Conservation (phyloP, 1,139 yeast species). For the Blastobotrys capitulatus region DNA sequence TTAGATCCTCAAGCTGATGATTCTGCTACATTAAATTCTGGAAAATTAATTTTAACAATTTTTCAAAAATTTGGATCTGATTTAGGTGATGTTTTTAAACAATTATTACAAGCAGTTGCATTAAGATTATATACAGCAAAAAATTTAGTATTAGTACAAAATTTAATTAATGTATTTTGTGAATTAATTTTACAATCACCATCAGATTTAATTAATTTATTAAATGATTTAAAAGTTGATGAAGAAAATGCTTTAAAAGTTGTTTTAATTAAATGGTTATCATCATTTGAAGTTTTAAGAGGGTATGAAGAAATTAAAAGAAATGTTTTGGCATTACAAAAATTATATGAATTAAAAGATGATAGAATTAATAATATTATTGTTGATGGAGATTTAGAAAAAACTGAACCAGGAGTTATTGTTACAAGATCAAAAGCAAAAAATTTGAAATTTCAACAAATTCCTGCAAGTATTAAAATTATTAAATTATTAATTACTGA, state of each 20-base stretch:
- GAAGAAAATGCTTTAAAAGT: conserved; percentile 37
- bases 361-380: conserved; percentile 43
- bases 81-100: conserved; percentile 49
- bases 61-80: conserved; percentile 51
- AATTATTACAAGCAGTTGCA: conserved; percentile 69
- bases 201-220: conserved; percentile 53
- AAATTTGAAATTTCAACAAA: conserved; percentile 49
- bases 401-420: conserved; percentile 56
- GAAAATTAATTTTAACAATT: conserved; percentile 38
- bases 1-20: conserved; percentile 70
- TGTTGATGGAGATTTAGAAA: conserved; percentile 76
- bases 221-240: conserved; percentile 34
- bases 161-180: conserved; percentile 71
- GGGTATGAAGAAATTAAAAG: conserved; percentile 71
- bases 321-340: conserved; percentile 65
- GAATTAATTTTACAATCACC: conserved; percentile 61
- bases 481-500: conserved; percentile 67
- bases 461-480: conserved; percentile 68
- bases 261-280: conserved; percentile 73
- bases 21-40: conserved; percentile 68
- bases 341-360: conserved; percentile 56
- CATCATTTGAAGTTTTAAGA: conserved; percentile 70
- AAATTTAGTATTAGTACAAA: conserved; percentile 69
- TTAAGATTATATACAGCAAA: conserved; percentile 57
- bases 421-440: conserved; percentile 80